These are phyloP conservation scores for Ephemerocybe angulata DNA, from an alignment of 768 basidiomycete genomes.

Conservation along the genomic window DNA sequence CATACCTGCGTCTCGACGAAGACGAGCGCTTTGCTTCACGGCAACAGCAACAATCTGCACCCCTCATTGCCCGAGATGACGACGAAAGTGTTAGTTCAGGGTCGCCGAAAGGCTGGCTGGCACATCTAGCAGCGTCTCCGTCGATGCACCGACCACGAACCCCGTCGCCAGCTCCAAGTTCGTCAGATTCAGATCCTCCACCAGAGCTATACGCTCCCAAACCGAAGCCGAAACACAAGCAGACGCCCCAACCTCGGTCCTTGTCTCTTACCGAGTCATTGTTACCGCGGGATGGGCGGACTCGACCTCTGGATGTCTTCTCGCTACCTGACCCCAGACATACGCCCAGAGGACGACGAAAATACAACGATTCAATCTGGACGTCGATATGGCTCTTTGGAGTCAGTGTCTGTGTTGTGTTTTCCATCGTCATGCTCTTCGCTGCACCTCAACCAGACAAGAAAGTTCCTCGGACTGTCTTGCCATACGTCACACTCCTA, in stretches of 20 bases:
- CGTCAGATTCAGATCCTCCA: conserved; percentile 40
- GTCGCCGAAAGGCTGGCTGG: conserved; percentile 62
- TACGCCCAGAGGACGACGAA: conserved; percentile 57
- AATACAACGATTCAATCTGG: conserved; percentile 73
- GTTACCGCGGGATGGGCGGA: conserved; percentile 65
- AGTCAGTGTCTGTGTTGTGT: conserved; percentile 57
- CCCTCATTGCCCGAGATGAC: conserved; percentile 34
- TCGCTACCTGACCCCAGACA: conserved; percentile 74
- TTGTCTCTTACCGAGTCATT: conserved; percentile 77
- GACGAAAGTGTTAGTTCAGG: conserved; percentile 27
- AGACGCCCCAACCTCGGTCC: conserved; percentile 43
- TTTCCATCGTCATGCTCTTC: conserved; percentile 64
- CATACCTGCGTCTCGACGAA: conserved; percentile 75
- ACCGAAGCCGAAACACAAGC: conserved; percentile 33
- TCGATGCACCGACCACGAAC: conserved; percentile 25
- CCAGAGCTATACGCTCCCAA: conserved; percentile 44
- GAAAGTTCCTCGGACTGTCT: conserved; percentile 29
- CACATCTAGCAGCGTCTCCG: conserved; percentile 69
- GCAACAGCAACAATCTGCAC: conserved; percentile 32
- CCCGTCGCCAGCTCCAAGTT: conserved; percentile 41
- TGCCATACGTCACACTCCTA: conserved; percentile 69
- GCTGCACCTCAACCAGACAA: conserved; percentile 37
- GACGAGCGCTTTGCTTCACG: conserved; percentile 40
- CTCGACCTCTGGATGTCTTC: conserved; percentile 67
- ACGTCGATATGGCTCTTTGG: conserved; percentile 63